These are phyloP conservation scores for Hymenoscyphus fraxineus DNA, from an alignment of 2,329 filamentous ascomycete genomes.

Conservation along the genomic window DNA sequence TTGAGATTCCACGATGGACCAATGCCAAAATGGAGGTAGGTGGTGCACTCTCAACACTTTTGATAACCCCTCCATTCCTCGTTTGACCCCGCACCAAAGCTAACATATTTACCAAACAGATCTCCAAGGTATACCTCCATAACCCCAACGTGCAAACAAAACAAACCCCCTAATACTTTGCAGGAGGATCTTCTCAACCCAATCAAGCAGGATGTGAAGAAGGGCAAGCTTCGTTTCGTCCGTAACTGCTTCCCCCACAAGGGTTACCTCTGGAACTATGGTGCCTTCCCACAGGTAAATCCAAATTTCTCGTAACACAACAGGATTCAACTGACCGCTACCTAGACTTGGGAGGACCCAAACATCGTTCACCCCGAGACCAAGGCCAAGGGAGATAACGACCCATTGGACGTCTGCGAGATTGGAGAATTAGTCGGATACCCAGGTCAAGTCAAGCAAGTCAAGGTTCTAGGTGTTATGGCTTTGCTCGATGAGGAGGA, in stretches of 20 bases:
- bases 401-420: slow-evolving; percentile 98
- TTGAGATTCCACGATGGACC: slow-evolving; percentile 99
- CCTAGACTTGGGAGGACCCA: slow-evolving; percentile 97
- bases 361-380: slow-evolving; percentile 95
- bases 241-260: slow-evolving; percentile 99
- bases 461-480: slow-evolving; percentile 99
- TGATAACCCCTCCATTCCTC: slow-evolving; percentile 12
- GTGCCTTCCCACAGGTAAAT: slow-evolving; percentile 92
- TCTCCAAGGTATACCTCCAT: slow-evolving; percentile 3
- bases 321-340: slow-evolving; percentile 17
- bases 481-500: slow-evolving; percentile 98
- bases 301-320: slow-evolving; percentile 3
- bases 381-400: slow-evolving; percentile 99
- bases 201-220: slow-evolving; percentile 99
- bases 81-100: slow-evolving; percentile 20
- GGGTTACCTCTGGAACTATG: slow-evolving; percentile 99
- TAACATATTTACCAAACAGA: slow-evolving; percentile 7
- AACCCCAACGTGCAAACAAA: slow-evolving; percentile 55
- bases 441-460: slow-evolving; percentile 96
- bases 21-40: slow-evolving; percentile 98
- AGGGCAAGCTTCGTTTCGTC: slow-evolving; percentile 98
- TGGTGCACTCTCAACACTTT: slow-evolving; percentile 23
- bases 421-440: slow-evolving; percentile 98
- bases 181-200: slow-evolving; percentile 98
- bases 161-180: slow-evolving; percentile 46